A percentile compares a stretch with the other conserved stretches of the same genome.
Conservation (phyloP, 1,139 yeast genomes). For the Scheffersomyces titani region DNA sequence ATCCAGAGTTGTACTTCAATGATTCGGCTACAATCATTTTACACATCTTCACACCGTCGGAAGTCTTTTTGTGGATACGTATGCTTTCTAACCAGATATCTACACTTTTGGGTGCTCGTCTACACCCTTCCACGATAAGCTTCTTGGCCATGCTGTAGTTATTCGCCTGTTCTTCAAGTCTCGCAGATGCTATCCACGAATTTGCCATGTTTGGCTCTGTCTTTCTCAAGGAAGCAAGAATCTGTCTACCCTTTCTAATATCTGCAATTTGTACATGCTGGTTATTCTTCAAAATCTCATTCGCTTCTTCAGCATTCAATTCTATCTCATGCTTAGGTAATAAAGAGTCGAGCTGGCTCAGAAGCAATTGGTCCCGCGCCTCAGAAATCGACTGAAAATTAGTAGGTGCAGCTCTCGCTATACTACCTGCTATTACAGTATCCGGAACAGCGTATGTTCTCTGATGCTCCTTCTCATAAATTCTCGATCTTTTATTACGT, state of each 20-base stretch:
- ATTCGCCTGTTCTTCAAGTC: constrained; percentile 69
- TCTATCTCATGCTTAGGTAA: constrained; percentile 5
- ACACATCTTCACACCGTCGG: constrained; percentile 39
- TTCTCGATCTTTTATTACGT: constrained; percentile 69
- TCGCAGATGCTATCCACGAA: constrained; percentile 88
- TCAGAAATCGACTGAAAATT: constrained; percentile 51
- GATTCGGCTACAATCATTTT: constrained; percentile 69
- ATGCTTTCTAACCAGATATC: constrained; percentile 84
- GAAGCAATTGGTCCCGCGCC: constrained; percentile 55
- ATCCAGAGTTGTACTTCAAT: constrained; percentile 53
- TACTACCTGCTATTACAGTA: constrained; percentile 43
- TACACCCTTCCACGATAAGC: constrained; percentile 73
- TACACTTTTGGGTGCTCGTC: constrained; percentile 62
- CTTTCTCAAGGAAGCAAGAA: constrained; percentile 68
- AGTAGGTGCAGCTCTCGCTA: constrained; percentile 24
- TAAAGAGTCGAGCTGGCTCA: constrained; percentile 44
- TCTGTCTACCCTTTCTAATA: constrained; percentile 54
- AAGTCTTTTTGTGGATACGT: constrained; percentile 56
- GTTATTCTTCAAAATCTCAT: constrained; percentile 4
- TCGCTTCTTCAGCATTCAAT: constrained; percentile 3
- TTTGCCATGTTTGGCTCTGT: constrained; percentile 73
- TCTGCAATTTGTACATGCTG: constrained; percentile 42
- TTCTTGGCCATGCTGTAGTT: constrained; percentile 58
- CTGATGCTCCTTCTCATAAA: constrained; percentile 62
- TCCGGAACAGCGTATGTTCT: constrained; percentile 88